Base-by-base conservation (phyloP, 805 yeast genomes). In the Candida easanensis region DNA sequence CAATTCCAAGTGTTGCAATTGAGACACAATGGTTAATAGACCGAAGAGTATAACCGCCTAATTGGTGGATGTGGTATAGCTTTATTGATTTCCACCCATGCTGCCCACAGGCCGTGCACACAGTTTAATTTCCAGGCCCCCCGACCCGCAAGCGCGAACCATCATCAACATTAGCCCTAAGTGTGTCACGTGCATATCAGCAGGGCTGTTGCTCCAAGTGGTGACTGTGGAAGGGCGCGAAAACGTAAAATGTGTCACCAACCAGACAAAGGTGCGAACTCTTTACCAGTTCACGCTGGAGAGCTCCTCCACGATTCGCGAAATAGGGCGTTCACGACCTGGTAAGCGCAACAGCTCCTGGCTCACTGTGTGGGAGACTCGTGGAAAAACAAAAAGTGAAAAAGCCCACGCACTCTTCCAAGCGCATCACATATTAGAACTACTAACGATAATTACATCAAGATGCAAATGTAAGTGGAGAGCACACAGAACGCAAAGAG, bases 381-480 rank as follows among this genome's bases (percentile, higher is more conserved):
- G 37, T 44, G 42, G 50, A 44, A 45, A 50, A 43, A 44, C 45
- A 37, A 44, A 26, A 44, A 44, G 50, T 46, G 48, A 38, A 41
- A 46, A 48, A 46, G 34, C 37, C 39, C 20, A 33, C 39, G 38
- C 36, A 41, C 41, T 35, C 44, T 28, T 41, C 42, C 39, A 20
- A 36, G 33, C 37, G 26, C 39, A 36, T 17, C 17, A 17, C 35
- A 15, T 15, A 23, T 17, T 8, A 15, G 27, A 33, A 42, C 33
- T 41, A 46, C 45, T 46, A 51, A 48, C 50, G 57, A 48, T 38
- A 42, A 48, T 53, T 52, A 39, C 50, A 49, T 52, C 53, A 51
- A 68, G 67, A 69, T 69, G 74, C 74, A 69, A 66, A 69, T 69
- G 74, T 69, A 69, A 68, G 74, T 60, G 28, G 43, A 38, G 44